Conservation (phyloP, 2,329 filamentous ascomycete species). For the Trichoderma lentiforme region DNA sequence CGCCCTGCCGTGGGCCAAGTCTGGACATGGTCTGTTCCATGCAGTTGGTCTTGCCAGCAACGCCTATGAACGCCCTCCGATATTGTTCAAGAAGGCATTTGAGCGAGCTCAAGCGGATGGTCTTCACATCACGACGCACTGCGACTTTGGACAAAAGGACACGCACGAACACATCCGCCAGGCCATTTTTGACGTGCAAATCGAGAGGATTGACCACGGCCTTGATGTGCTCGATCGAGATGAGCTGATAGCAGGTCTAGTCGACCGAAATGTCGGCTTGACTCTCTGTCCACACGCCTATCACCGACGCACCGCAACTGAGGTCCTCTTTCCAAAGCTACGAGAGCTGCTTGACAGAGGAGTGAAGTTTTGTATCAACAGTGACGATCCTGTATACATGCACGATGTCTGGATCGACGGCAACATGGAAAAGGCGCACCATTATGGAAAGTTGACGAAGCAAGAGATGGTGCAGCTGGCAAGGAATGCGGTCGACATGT, state of each 20-base stretch:
- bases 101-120: conserved; percentile 37
- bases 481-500: conserved; percentile 43
- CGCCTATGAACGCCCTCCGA: conserved; percentile 43
- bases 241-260: conserved; percentile 55
- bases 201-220: conserved; percentile 70
- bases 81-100: conserved; percentile 42
- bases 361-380: conserved; percentile 69
- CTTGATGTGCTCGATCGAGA: conserved; percentile 60
- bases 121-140: conserved; percentile 47
- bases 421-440: conserved; percentile 43
- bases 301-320: conserved; percentile 22
- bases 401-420: conserved; percentile 48
- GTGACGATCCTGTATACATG: conserved; percentile 73
- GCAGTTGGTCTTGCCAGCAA: conserved; percentile 47
- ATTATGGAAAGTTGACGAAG: conserved; percentile 39
- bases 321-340: conserved; percentile 52
- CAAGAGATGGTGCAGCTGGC: conserved; percentile 42
- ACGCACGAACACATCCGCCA: conserved; percentile 51
- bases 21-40: conserved; percentile 39
- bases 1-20: conserved; percentile 37
- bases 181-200: conserved; percentile 58
- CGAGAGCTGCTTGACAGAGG: conserved; percentile 59
- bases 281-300: conserved; percentile 59
- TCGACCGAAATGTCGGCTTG: conserved; percentile 53
- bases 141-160: conserved; percentile 50